Evolutionary conservation across 768 basidiomycete genomes (phyloP).

Genomic region (Postia placenta): DNA sequence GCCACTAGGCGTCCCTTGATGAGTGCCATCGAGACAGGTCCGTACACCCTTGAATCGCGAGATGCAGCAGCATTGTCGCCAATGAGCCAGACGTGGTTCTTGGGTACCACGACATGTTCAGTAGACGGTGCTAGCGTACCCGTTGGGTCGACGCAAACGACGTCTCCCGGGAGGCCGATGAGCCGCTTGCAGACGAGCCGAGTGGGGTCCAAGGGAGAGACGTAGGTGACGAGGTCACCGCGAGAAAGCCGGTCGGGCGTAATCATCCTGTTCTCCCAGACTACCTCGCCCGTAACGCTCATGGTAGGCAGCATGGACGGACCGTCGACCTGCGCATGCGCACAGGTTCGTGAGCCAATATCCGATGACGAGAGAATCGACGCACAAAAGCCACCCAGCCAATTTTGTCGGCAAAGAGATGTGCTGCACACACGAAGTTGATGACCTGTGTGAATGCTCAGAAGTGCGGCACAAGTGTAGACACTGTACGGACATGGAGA

Average conservation of each 20-base stretch:
- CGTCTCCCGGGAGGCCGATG: slow-evolving; percentile 85
- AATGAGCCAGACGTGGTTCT: slow-evolving; percentile 83
- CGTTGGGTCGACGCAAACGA: slow-evolving; percentile 84
- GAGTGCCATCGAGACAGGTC: slow-evolving; percentile 80
- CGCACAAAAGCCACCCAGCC: slow-evolving; percentile 49
- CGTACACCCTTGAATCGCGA: slow-evolving; percentile 88
- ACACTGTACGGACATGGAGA: slow-evolving; percentile 1
- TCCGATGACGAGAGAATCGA: slow-evolving; percentile 3
- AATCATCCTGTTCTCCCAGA: slow-evolving; percentile 58
- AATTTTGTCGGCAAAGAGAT: slow-evolving; percentile 59
- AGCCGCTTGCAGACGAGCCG: slow-evolving; percentile 83
- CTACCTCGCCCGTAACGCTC: slow-evolving; percentile 48
- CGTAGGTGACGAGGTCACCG: slow-evolving; percentile 72
- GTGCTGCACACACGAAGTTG: slow-evolving; percentile 51
- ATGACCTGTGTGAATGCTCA: slow-evolving; percentile 30
- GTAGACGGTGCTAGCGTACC: slow-evolving; percentile 54
- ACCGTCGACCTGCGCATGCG: slow-evolving; percentile 60
- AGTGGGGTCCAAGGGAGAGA: slow-evolving; percentile 62
- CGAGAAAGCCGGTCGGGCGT: slow-evolving; percentile 47
- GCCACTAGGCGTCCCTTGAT: slow-evolving; percentile 63
- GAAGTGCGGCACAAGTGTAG: background rate
- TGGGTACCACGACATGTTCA: slow-evolving; percentile 75
- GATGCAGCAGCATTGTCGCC: slow-evolving; percentile 86
- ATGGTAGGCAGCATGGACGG: slow-evolving; percentile 83
- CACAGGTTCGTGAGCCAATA: too few relatives aligned